Evolutionary conservation across 768 basidiomycete species (phyloP).

Genomic region (Lentinus tigrinus): DNA sequence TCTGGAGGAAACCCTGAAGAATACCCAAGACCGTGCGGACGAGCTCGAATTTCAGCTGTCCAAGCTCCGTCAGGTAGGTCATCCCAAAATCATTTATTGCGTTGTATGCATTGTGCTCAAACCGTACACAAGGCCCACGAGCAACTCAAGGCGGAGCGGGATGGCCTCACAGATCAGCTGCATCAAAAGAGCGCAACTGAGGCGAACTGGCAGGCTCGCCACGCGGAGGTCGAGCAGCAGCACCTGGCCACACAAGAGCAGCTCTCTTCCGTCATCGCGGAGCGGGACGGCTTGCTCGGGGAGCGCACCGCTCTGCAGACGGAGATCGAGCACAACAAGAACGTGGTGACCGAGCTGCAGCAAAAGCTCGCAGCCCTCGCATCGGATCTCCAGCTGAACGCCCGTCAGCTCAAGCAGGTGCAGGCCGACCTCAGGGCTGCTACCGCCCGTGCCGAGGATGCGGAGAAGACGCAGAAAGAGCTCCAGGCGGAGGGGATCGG

Average conservation of each 20-base stretch:
- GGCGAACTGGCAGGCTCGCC: constrained; percentile 45
- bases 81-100: not conserved
- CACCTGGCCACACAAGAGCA: constrained; percentile 41
- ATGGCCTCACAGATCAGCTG: constrained; percentile 50
- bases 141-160: constrained; percentile 60
- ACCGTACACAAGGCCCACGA: constrained; percentile 46
- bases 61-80: constrained; percentile 70
- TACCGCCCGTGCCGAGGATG: constrained; percentile 68
- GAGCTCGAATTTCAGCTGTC: constrained; percentile 82
- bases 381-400: constrained; percentile 49
- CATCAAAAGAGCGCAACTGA: constrained; percentile 42
- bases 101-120: not conserved
- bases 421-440: constrained; percentile 69
- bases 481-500: constrained; percentile 77
- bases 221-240: constrained; percentile 45
- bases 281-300: constrained; percentile 46
- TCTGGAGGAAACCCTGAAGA: constrained; percentile 69
- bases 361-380: constrained; percentile 57
- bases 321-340: constrained; percentile 45
- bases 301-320: constrained; percentile 51
- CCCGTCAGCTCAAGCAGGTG: constrained; percentile 55
- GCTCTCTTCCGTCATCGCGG: constrained; percentile 42
- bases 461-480: constrained; percentile 67
- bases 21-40: constrained; percentile 79
- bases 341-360: constrained; percentile 50